Conservation (phyloP, 148 eudicot species). For the Mesembryanthemum crystallinum region DNA sequence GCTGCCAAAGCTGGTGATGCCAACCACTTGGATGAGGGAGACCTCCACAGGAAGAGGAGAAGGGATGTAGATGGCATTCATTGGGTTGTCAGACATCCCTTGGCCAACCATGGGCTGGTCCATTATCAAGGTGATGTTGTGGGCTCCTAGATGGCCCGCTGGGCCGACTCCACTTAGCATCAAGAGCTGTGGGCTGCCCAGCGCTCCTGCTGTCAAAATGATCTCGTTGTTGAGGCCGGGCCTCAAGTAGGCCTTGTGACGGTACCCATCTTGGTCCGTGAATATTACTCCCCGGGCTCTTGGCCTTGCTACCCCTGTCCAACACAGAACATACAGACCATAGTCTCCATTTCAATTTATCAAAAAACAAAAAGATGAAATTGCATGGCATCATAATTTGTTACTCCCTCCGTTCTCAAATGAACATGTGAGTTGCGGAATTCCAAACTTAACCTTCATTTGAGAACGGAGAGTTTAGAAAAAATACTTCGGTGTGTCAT, state of each 20-base stretch:
- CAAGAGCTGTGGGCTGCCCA: slow-evolving; percentile 87
- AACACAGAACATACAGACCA: neutral
- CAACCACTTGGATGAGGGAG: slow-evolving; percentile 80
- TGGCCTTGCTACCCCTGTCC: slow-evolving; percentile 54
- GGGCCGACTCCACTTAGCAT: slow-evolving; percentile 94
- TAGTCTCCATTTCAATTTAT: too few relatives aligned
- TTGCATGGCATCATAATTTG: too few relatives aligned
- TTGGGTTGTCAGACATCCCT: slow-evolving; percentile 85
- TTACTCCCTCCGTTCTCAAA: too few relatives aligned
- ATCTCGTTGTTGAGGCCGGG: slow-evolving; percentile 55
- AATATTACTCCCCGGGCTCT: slow-evolving; percentile 63
- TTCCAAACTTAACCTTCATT: too few relatives aligned
- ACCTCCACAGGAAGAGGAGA: slow-evolving; percentile 81
- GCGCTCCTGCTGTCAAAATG: slow-evolving; percentile 72
- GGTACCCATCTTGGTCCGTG: slow-evolving; percentile 51
- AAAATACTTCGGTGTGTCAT: too few relatives aligned
- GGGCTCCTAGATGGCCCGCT: slow-evolving; percentile 51
- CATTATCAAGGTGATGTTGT: slow-evolving; percentile 57
- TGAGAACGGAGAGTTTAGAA: too few relatives aligned
- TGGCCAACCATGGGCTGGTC: slow-evolving; percentile 73
- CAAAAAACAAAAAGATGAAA: too few relatives aligned
- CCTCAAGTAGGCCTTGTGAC: slow-evolving; percentile 59
- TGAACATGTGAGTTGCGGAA: too few relatives aligned
- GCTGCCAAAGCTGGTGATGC: slow-evolving; percentile 67
- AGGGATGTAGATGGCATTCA: slow-evolving; percentile 78